These are phyloP conservation scores for Albizia julibrissin DNA, from an alignment of 306 rosid species.

Conservation along the genomic window DNA sequence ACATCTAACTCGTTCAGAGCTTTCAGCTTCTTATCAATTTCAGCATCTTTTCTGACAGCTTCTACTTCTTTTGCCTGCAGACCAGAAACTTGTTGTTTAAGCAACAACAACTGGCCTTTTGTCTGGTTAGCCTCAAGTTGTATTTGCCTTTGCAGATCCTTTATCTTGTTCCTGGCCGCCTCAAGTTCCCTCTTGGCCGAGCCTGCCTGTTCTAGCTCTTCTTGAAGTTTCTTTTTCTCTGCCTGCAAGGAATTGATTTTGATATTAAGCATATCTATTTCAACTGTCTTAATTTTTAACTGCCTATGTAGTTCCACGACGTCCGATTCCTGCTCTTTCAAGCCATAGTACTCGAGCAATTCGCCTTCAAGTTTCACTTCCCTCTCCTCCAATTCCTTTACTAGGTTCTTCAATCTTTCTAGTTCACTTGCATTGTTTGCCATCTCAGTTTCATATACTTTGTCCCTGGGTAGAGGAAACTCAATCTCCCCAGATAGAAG, in stretches of 20 bases:
- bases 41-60: conserved; percentile 73
- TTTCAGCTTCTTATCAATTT: conserved; percentile 74
- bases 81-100: conserved; percentile 85
- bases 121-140: conserved; percentile 89
- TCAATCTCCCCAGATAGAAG: conserved; percentile 90
- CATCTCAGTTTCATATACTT: conserved; percentile 73
- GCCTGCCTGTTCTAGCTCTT: conserved; percentile 61
- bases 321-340: conserved; percentile 80
- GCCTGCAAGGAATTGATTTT: conserved; percentile 81
- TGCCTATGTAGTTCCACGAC: conserved; percentile 70
- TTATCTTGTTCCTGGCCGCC: conserved; percentile 80
- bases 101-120: conserved; percentile 85
- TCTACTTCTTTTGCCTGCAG: conserved; percentile 79
- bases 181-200: conserved; percentile 75
- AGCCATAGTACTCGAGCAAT: conserved; percentile 81
- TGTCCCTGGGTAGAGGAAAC: conserved; percentile 57
- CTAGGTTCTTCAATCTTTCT: conserved; percentile 60
- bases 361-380: conserved; percentile 94
- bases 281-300: conserved; percentile 76
- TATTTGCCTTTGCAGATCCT: conserved; percentile 87
- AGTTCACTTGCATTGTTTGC: conserved; percentile 78
- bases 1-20: conserved; percentile 73
- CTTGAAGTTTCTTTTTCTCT: conserved; percentile 87
- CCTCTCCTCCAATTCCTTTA: conserved; percentile 90
- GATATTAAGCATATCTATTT: conserved; percentile 73